Conservation (phyloP, 495 filamentous ascomycete species). For the Penicillium atrosanguineum region DNA sequence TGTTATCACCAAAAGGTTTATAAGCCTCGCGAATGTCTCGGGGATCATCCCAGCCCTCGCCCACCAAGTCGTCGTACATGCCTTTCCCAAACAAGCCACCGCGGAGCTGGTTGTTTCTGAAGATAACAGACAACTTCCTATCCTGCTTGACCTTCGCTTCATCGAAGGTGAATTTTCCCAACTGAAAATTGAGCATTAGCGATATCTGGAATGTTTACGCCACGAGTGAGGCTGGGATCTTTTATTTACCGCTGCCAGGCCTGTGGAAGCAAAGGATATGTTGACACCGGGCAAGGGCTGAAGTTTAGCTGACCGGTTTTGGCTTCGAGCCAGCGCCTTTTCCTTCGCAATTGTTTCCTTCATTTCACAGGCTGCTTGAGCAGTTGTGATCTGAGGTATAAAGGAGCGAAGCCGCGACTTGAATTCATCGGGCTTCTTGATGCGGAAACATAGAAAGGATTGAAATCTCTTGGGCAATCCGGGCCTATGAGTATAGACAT, state of each 20-base stretch:
- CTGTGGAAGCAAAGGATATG: slow-evolving; percentile 10
- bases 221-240: too few relatives aligned
- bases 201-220: too few relatives aligned
- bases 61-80: slow-evolving; percentile 6
- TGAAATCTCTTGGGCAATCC: slow-evolving; percentile 15
- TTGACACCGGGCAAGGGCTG: slow-evolving; percentile 7
- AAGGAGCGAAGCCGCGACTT: slow-evolving; percentile 8
- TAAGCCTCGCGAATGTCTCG: slow-evolving; percentile 3
- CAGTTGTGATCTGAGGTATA: slow-evolving; percentile 2
- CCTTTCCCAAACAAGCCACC: slow-evolving; percentile 9
- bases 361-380: not conserved
- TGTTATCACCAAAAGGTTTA: not conserved
- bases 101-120: not conserved
- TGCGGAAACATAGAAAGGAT: slow-evolving; percentile 16
- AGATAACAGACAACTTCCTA: slow-evolving; percentile 1
- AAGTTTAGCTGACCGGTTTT: not conserved
- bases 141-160: slow-evolving; percentile 1
- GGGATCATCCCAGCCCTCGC: slow-evolving; percentile 9
- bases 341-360: not conserved
- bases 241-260: slow-evolving; percentile 9
- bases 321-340: not conserved
- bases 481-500: slow-evolving; percentile 1
- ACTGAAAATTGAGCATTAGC: not conserved
- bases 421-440: slow-evolving; percentile 8
- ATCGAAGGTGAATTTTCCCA: slow-evolving; percentile 1